Evolutionary conservation across 169 alveolate genomes (phyloP).

Genomic region (Plasmodium gallinaceum): DNA sequence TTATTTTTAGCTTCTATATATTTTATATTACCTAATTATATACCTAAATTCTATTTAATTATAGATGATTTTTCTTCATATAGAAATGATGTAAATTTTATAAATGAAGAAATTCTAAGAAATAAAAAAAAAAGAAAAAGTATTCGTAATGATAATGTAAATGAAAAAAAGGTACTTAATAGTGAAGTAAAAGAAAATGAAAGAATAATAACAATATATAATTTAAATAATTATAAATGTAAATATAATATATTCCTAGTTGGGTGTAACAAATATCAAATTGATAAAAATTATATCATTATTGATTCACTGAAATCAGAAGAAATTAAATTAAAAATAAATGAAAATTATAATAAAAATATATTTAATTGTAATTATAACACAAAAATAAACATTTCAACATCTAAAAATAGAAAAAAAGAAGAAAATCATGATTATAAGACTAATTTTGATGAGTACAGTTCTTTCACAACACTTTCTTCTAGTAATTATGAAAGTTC

Average conservation of each 20-base stretch:
- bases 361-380: slow-evolving; percentile 5
- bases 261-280: slow-evolving; percentile 47
- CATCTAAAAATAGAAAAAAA: slow-evolving; percentile 12
- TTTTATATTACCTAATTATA: slow-evolving; percentile 59
- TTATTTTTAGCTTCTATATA: slow-evolving; percentile 44
- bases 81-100: slow-evolving; percentile 6
- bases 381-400: slow-evolving; percentile 6
- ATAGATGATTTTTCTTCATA: slow-evolving; percentile 60
- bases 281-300: slow-evolving; percentile 16
- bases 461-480: slow-evolving; percentile 21
- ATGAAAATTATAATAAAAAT: slow-evolving; percentile 29
- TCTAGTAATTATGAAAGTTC: background rate
- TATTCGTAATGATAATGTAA: background rate
- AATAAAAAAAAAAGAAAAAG: slow-evolving; percentile 2
- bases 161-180: background rate
- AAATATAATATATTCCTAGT: slow-evolving; percentile 44
- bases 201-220: slow-evolving; percentile 50
- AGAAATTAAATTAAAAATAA: slow-evolving; percentile 54
- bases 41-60: slow-evolving; percentile 47
- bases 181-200: slow-evolving; percentile 5
- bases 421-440: background rate
- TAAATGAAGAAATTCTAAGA: slow-evolving; percentile 33
- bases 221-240: slow-evolving; percentile 49
- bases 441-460: slow-evolving; percentile 9
- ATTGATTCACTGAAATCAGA: slow-evolving; percentile 49